phyloP scores from a whole-genome alignment of 2,329 filamentous ascomycete genomes.

The Phialocephala sp. region DNA sequence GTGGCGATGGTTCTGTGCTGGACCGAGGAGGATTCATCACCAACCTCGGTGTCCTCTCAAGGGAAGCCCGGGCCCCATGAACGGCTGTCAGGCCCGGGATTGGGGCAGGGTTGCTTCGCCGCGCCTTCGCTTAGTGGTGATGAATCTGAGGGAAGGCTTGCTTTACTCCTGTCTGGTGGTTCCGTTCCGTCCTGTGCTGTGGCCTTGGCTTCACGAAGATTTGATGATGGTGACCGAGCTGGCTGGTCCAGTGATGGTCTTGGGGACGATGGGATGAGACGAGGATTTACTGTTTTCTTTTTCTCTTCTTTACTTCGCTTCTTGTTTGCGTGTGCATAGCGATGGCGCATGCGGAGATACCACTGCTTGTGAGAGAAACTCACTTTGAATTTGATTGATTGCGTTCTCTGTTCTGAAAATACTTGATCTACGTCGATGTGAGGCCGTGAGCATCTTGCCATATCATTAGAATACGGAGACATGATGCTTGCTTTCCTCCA shows the following conservation, averaged over 20 bases:
- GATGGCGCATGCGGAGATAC: slow-evolving; percentile 12
- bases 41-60: background rate
- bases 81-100: background rate
- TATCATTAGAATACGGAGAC: background rate
- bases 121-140: slow-evolving; percentile 4
- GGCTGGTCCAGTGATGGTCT: background rate
- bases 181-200: background rate
- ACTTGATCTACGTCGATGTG: background rate
- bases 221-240: slow-evolving; percentile 3
- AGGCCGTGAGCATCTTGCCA: background rate
- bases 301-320: background rate
- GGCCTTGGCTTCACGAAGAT: background rate
- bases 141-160: slow-evolving; percentile 8
- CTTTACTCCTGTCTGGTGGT: background rate
- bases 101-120: background rate
- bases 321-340: background rate
- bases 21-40: background rate
- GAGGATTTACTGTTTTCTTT: background rate
- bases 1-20: background rate
- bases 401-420: background rate
- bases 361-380: background rate
- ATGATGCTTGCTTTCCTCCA: background rate
- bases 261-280: background rate
- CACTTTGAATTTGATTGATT: slow-evolving; percentile 4
- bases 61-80: background rate